A percentile compares a stretch with the other conserved stretches of the same genome.
Conservation (phyloP, 1,139 yeast species). For the Geotrichum aggregatum region DNA sequence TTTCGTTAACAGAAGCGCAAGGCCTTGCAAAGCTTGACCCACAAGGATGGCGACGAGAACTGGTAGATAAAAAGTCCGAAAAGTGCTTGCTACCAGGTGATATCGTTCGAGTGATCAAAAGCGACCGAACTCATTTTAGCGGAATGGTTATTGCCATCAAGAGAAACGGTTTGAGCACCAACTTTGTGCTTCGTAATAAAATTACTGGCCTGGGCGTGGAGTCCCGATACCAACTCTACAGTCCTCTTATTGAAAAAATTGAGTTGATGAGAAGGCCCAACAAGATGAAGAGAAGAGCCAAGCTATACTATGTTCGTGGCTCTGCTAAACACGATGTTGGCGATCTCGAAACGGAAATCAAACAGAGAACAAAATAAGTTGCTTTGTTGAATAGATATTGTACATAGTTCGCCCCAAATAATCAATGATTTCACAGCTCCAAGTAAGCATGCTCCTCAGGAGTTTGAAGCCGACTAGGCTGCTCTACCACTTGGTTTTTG, state of each 20-base stretch:
- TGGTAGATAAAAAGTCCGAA: conserved; percentile 51
- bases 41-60: conserved; percentile 62
- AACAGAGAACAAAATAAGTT: not conserved
- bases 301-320: conserved; percentile 83
- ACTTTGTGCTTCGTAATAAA: conserved; percentile 72
- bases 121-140: conserved; percentile 61
- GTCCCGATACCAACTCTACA: conserved; percentile 69
- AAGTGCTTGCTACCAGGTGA: conserved; percentile 70
- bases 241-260: conserved; percentile 68
- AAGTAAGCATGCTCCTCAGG: conserved; percentile 16
- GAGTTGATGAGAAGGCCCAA: conserved; percentile 72
- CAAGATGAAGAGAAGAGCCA: conserved; percentile 66
- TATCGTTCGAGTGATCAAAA: conserved; percentile 68
- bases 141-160: conserved; percentile 78
- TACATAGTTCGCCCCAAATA: not conserved
- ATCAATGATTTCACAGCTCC: conserved; percentile 7
- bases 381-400: not conserved
- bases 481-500: not conserved
- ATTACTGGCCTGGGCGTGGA: conserved; percentile 77
- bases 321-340: conserved; percentile 73
- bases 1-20: conserved; percentile 42
- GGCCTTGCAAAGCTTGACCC: conserved; percentile 63
- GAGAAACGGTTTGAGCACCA: conserved; percentile 65
- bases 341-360: conserved; percentile 52
- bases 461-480: conserved; percentile 14